Evolutionary conservation across 1,139 yeast genomes (phyloP).

Genomic region (Kodamaea arcana): DNA sequence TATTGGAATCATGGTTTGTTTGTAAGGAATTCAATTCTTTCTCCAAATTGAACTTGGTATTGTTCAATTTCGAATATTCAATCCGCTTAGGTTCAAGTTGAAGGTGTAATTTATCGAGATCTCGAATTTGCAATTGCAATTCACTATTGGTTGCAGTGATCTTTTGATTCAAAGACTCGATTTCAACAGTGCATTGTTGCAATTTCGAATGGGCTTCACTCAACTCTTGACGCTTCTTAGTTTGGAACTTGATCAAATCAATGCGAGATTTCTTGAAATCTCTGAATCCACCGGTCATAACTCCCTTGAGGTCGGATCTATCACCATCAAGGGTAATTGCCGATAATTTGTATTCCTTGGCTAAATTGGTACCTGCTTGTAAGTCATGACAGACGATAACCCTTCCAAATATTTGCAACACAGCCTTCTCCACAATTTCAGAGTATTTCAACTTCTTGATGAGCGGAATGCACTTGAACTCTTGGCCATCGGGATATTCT

Average conservation of each 20-base stretch:
- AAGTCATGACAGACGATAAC: conserved; percentile 74
- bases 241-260: conserved; percentile 60
- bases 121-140: conserved; percentile 41
- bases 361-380: conserved; percentile 64
- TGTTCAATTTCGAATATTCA: conserved; percentile 38
- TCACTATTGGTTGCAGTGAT: conserved; percentile 36
- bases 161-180: conserved; percentile 24
- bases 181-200: conserved; percentile 16
- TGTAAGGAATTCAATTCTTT: conserved; percentile 37
- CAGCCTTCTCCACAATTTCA: conserved; percentile 54
- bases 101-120: conserved; percentile 29
- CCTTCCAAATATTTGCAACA: conserved; percentile 75
- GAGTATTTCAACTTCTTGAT: conserved; percentile 66
- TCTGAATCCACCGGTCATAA: conserved; percentile 83
- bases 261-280: conserved; percentile 66
- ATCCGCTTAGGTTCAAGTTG: conserved; percentile 44
- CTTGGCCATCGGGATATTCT: conserved; percentile 52
- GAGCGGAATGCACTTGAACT: conserved; percentile 64
- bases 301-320: conserved; percentile 78
- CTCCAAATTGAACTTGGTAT: conserved; percentile 36
- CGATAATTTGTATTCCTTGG: conserved; percentile 57
- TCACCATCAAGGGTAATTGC: conserved; percentile 94
- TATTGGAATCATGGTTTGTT: conserved; percentile 19
- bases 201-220: conserved; percentile 30
- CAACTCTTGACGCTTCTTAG: conserved; percentile 48